phyloP scores from a whole-genome alignment of 805 yeast species.

The Candida quercuum region DNA sequence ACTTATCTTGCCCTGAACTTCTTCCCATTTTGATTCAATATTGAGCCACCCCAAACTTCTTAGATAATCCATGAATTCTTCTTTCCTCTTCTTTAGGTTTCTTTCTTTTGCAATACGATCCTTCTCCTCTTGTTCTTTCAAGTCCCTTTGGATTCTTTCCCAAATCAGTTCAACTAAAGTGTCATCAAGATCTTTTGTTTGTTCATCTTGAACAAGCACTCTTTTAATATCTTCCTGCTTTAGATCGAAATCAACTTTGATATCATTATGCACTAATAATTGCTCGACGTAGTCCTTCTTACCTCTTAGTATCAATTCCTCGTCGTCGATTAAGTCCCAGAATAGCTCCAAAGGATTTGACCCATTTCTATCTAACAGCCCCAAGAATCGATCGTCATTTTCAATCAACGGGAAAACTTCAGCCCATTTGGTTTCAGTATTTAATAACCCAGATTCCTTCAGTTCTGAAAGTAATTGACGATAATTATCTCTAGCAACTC shows the following conservation, averaged over 20 bases:
- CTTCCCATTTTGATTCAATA: conserved; percentile 32
- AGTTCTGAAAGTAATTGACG: conserved; percentile 38
- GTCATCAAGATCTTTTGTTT: conserved; percentile 23
- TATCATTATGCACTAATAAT: conserved; percentile 33
- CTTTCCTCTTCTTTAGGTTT: conserved; percentile 17
- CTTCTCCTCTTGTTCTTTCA: conserved; percentile 20
- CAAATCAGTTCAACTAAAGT: conserved; percentile 25
- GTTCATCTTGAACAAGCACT: conserved; percentile 16
- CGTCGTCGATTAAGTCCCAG: conserved; percentile 67
- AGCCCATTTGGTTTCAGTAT: conserved; percentile 53
- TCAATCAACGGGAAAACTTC: conserved; percentile 47
- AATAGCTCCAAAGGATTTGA: conserved; percentile 74
- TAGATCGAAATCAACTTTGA: conserved; percentile 20
- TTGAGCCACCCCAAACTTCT: not conserved
- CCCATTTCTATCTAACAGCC: conserved; percentile 68
- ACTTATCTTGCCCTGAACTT: conserved; percentile 25
- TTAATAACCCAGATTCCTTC: conserved; percentile 27
- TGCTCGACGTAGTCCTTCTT: conserved; percentile 57
- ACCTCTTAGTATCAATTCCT: conserved; percentile 47
- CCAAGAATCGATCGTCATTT: conserved; percentile 51
- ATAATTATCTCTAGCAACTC: conserved; percentile 62
- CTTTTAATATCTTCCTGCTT: conserved; percentile 12
- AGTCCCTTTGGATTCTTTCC: conserved; percentile 22
- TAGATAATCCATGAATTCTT: conserved; percentile 21
- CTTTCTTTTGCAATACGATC: conserved; percentile 12